Conservation (phyloP, 495 filamentous ascomycete species). For the Rostrohypoxylon terebratum region DNA sequence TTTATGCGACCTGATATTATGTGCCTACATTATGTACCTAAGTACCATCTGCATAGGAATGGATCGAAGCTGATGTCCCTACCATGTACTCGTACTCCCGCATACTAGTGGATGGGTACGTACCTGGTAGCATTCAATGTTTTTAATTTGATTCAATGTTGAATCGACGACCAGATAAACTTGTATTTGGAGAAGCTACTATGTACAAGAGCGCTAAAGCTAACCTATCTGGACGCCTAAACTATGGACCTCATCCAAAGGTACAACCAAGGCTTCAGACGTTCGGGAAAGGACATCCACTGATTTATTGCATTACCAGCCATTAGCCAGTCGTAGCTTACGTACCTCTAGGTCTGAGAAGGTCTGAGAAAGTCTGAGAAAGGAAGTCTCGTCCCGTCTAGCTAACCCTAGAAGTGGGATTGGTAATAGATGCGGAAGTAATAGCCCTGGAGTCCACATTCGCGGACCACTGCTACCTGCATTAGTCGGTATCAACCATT, state of each 20-base stretch:
- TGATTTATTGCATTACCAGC: constrained; percentile 2
- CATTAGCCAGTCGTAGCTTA: constrained; percentile 1
- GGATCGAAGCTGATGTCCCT: too few species aligned
- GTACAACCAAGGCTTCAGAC: background rate
- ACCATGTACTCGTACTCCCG: background rate
- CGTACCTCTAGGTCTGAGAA: background rate
- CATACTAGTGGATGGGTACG: background rate
- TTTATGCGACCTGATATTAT: background rate
- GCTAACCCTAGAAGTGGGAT: background rate
- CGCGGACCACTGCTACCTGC: constrained; percentile 38
- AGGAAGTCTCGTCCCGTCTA: constrained; percentile 15
- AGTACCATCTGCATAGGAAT: too few species aligned
- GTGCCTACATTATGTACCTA: too few species aligned
- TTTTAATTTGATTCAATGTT: background rate
- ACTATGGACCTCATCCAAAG: background rate
- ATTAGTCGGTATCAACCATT: constrained; percentile 33
- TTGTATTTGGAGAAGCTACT: constrained; percentile 14
- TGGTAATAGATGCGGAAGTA: background rate
- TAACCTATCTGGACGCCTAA: constrained; percentile 1
- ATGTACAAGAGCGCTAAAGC: background rate
- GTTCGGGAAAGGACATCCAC: constrained; percentile 13
- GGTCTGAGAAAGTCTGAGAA: background rate
- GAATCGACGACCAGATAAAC: background rate
- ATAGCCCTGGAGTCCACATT: background rate
- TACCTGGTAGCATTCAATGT: background rate